Evolutionary conservation across 1,284 basidiomycete species (phyloP), one percentile per base, ranked within the genome.

Genomic region (Rhodotorula sp.): DNA sequence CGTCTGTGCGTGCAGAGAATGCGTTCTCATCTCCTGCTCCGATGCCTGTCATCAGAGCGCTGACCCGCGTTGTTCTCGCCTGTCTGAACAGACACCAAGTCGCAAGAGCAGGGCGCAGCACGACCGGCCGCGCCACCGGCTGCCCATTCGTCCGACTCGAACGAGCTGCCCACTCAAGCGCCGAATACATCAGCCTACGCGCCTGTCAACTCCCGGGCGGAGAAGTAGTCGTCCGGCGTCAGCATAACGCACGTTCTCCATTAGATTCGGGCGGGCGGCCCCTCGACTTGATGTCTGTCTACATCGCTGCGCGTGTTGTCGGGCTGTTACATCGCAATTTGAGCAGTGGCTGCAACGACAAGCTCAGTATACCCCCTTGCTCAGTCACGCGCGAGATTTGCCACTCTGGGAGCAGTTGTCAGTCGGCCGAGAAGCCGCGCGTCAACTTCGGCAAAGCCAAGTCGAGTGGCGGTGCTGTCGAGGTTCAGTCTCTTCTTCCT

Each of bases 1-100:
- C 81, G 93, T 91, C 14, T 93, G 90, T 75, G 26, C 24, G 74
- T 70, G 8, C 24, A 29, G 12, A 20, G 15, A 29, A 18, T 17
- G 26, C 14, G 3, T 22, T 0, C 8, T 1, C n/a, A 8, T 33
- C 24, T 54, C 6, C 30, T 42, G 2, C 3, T 10, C 20, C 3
- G 12, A 4, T 42, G 1, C 20, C 7, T 17, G 20, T 4, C 20
- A 2, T 17, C 4, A 17, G 4, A 29, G 24, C 2, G 7, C 53
- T 18, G 33, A 15, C 58, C 22, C 20, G 4, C 24, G 22, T 15
- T 24, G 55, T 15, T 17, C 29, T 1, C 56, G 3, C 20, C 53
- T 15, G 20, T 49, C n/a, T 49, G 20, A 7, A 49, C 74, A 68
- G 77, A 76, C 66, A 73, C 75, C 44, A 78, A 77, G 54, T 70